Percentiles rank a stretch among this genome's conserved stretches.
These are phyloP conservation scores for Apophysomyces sp. DNA, from an alignment of 371 early-diverging fungal species.

Conservation along the genomic window DNA sequence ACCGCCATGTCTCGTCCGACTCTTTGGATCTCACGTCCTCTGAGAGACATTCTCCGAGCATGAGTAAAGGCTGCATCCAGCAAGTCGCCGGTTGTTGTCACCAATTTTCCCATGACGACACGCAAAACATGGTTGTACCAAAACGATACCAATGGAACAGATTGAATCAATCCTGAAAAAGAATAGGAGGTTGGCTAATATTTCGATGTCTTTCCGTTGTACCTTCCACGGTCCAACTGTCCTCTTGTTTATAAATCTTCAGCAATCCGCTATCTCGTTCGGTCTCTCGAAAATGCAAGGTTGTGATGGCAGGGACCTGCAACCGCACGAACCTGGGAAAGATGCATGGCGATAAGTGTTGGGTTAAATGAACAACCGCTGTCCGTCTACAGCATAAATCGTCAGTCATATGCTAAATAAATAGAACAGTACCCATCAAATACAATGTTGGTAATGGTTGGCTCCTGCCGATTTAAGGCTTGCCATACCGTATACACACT, in stretches of 20 bases:
- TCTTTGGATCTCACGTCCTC: conserved; percentile 44
- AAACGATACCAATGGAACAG: conserved; percentile 62
- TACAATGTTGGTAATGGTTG: conserved; percentile 53
- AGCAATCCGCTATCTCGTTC: conserved; percentile 39
- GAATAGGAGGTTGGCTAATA: background rate
- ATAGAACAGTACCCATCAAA: conserved; percentile 49
- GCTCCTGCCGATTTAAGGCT: conserved; percentile 56
- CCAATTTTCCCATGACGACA: conserved; percentile 50
- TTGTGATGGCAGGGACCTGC: conserved; percentile 50
- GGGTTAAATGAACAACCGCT: conserved; percentile 47
- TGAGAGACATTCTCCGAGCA: conserved; percentile 42
- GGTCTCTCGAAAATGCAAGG: conserved; percentile 45
- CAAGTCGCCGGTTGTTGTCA: conserved; percentile 60
- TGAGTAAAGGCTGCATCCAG: conserved; percentile 54
- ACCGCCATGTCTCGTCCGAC: conserved; percentile 41
- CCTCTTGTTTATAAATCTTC: conserved; percentile 52
- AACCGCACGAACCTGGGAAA: conserved; percentile 45
- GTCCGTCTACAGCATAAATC: conserved; percentile 37
- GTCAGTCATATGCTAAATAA: background rate
- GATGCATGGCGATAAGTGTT: conserved; percentile 51
- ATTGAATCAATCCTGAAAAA: conserved; percentile 50
- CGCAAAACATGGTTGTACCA: conserved; percentile 68
- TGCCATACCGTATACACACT: conserved; percentile 67
- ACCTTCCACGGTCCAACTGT: conserved; percentile 58
- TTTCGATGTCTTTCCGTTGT: background rate